Evolutionary conservation across 805 yeast genomes (phyloP).

Genomic region (Tetrapisispora arboricola): DNA sequence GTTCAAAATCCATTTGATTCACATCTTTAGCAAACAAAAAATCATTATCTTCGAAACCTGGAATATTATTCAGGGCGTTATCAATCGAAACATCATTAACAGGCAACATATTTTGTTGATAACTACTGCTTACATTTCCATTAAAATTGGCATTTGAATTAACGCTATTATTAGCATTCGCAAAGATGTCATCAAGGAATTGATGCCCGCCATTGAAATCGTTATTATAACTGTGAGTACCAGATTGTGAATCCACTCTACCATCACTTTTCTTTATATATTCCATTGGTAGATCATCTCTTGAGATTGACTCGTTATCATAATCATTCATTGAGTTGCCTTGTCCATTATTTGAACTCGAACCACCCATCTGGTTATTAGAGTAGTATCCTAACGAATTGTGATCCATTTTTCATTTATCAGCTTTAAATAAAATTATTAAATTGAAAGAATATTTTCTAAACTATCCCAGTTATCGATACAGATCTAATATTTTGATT

Average conservation of each 20-base stretch:
- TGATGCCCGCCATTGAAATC: neutral
- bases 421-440: too few species aligned
- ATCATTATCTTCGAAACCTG: constrained; percentile 4
- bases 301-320: too few species aligned
- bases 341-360: neutral
- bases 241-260: neutral
- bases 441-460: too few species aligned
- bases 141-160: neutral
- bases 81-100: neutral
- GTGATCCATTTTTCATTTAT: neutral
- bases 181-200: constrained; percentile 19
- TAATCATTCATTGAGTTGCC: too few species aligned
- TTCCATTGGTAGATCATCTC: too few species aligned
- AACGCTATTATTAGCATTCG: too few species aligned
- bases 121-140: neutral
- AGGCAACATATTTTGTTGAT: neutral
- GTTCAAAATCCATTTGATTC: constrained; percentile 15
- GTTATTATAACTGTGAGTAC: neutral
- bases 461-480: too few species aligned
- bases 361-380: neutral
- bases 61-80: neutral
- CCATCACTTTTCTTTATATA: too few species aligned
- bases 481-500: too few species aligned
- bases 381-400: neutral
- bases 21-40: constrained; percentile 13